Evolutionary conservation across 306 rosid genomes (phyloP).

Genomic region (Psophocarpus tetragonolobus): DNA sequence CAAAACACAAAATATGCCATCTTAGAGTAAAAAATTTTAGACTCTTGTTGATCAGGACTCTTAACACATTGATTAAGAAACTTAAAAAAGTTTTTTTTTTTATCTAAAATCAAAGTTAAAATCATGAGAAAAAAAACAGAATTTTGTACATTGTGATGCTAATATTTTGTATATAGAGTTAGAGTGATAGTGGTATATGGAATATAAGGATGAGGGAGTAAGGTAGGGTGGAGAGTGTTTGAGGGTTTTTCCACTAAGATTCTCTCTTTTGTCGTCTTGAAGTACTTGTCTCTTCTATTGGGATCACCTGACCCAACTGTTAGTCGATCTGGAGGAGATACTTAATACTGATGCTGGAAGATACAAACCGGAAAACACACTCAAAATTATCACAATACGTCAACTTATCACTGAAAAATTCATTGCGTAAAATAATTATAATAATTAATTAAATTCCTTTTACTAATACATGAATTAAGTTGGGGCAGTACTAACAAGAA

Average conservation of each 20-base stretch:
- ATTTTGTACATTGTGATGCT: no score
- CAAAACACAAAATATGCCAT: no score
- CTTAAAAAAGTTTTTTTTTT: no score
- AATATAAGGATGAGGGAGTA: neutral
- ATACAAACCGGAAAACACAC: neutral
- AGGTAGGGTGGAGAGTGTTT: neutral
- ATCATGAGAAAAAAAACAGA: no score
- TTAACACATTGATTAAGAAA: no score
- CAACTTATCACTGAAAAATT: neutral
- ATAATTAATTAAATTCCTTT: neutral
- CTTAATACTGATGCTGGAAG: neutral
- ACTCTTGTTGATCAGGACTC: no score
- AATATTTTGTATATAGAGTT: neutral
- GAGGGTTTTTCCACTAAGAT: neutral
- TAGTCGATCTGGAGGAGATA: neutral
- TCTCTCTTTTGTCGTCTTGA: neutral
- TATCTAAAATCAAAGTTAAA: no score
- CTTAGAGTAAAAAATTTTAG: no score
- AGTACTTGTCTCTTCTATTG: neutral
- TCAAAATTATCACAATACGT: neutral
- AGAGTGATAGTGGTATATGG: neutral
- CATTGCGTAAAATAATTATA: neutral
- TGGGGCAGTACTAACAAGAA: neutral
- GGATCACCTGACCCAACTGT: neutral
- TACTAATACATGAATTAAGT: neutral